Base-by-base conservation (phyloP, 768 basidiomycete species). In the Lactifluus pinguis region DNA sequence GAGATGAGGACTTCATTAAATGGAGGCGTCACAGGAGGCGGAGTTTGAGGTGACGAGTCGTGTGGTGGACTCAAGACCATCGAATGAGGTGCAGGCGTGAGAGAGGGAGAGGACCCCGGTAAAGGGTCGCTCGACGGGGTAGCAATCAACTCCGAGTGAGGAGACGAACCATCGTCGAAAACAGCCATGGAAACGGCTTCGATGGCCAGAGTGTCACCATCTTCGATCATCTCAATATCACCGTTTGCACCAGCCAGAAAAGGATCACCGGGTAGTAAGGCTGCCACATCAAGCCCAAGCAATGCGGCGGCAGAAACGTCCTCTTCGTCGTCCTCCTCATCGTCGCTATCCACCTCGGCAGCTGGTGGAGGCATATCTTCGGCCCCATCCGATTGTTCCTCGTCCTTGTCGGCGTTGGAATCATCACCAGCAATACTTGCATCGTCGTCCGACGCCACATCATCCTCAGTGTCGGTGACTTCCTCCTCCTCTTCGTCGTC, bases 281-380 rank as follows among this genome's bases (percentile, higher is more conserved):
- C 29, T 21, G 55, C 48, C n/a, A 25, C 32, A 53, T 36, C 15
- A 14, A 30, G n/a, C 14, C 57, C 61, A n/a, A 62, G 61, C 36
- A 62, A 50, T 17, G 52, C 52, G 6, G 52, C 38, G 2, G 47
- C 63, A 14, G 62, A 55, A 2, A 30, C 30, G 5, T 44, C 57
- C 4, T 71, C 75, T 10, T 78, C 77, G 34, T 55, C 65, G 6
- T 55, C 65, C 3, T 72, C 75, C 7, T 78, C 76, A 55, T 80
- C 77, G 30, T 73, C 70, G 17, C 68, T 70, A 0, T 66, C 69
- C n/a, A 69, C 72, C 30, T 72, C 70, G 11, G 21, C 62, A 50
- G 10, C 54, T 15, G 47, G 49, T 29, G 25, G 29, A 29, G 38
- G 11, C 11, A 21, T 41, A n/a, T 54, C 34, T 34, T 64, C 68